A percentile compares a stretch with the other conserved stretches of the same genome.
phyloP scores from a whole-genome alignment of 305 asterid species.

The Plantago rigida region DNA sequence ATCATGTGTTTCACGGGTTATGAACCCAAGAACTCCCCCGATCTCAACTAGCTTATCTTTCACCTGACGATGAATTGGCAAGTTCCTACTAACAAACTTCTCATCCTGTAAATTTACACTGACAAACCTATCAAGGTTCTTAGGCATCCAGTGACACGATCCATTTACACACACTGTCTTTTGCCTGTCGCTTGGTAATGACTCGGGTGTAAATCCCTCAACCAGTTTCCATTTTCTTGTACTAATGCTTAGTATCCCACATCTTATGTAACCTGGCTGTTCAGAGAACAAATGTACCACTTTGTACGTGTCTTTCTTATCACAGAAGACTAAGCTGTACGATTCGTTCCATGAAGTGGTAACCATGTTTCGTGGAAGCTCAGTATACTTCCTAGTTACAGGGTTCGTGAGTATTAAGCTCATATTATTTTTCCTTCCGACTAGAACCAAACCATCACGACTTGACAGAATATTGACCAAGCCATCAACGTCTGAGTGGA shows the following conservation, averaged over 20 bases:
- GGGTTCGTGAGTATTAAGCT: no score
- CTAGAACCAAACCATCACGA: no score
- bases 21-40: constrained; percentile 32
- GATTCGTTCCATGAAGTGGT: no score
- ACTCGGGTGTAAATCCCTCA: constrained; percentile 27
- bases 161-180: constrained; percentile 26
- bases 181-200: neutral
- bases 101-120: constrained; percentile 27
- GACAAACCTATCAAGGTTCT: constrained; percentile 19
- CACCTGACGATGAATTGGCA: constrained; percentile 20
- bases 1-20: constrained; percentile 25
- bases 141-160: constrained; percentile 29
- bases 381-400: neutral
- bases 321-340: no score
- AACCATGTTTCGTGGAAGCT: no score
- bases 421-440: no score
- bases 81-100: constrained; percentile 25
- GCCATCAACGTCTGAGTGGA: no score
- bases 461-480: no score
- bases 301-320: no score
- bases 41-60: constrained; percentile 29
- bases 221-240: constrained; percentile 32
- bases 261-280: neutral
- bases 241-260: constrained; percentile 27
- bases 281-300: no score